A percentile compares a stretch with the other conserved stretches of the same genome.
phyloP scores from a whole-genome alignment of 805 yeast species.

The Limtongozyma cylindracea region DNA sequence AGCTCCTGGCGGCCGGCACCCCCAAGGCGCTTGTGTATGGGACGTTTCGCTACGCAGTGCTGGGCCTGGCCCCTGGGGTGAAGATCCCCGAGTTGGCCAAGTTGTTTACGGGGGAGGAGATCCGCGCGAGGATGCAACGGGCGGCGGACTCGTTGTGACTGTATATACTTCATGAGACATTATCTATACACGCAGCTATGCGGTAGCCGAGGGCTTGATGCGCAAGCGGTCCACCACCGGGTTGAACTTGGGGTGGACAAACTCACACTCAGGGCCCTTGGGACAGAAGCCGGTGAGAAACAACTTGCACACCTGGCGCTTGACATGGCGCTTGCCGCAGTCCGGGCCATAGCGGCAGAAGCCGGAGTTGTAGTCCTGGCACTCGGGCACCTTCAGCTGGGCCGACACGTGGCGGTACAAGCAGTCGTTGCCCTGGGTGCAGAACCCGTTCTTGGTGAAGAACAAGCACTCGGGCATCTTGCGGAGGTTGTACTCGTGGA shows the following conservation, averaged over 20 bases:
- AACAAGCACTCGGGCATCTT: slow-evolving; percentile 95
- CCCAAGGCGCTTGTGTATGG: too few relatives aligned
- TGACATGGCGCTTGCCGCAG: slow-evolving; percentile 61
- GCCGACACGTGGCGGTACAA: slow-evolving; percentile 84
- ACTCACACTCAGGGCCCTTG: slow-evolving; percentile 53
- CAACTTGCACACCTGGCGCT: slow-evolving; percentile 51
- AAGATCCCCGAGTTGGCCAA: too few relatives aligned
- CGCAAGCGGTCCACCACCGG: slow-evolving; percentile 11
- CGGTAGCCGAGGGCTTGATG: too few relatives aligned
- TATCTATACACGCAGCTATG: too few relatives aligned
- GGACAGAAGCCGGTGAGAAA: slow-evolving; percentile 88
- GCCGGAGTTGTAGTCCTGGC: slow-evolving; percentile 64
- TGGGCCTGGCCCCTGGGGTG: too few relatives aligned
- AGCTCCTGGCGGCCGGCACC: too few relatives aligned
- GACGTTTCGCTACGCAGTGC: too few relatives aligned
- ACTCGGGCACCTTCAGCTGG: slow-evolving; percentile 64
- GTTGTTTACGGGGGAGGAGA: too few relatives aligned
- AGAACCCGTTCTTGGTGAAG: slow-evolving; percentile 58
- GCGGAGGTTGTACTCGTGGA: slow-evolving; percentile 82
- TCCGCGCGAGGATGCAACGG: too few relatives aligned
- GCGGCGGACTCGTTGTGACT: too few relatives aligned
- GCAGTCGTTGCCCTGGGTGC: slow-evolving; percentile 89
- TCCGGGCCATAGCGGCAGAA: slow-evolving; percentile 83
- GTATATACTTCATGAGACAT: too few relatives aligned
- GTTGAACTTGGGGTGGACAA: slow-evolving; percentile 65